These are phyloP conservation scores for Naegleria gruberi DNA, from an alignment of 208 protist species.

Conservation along the genomic window DNA sequence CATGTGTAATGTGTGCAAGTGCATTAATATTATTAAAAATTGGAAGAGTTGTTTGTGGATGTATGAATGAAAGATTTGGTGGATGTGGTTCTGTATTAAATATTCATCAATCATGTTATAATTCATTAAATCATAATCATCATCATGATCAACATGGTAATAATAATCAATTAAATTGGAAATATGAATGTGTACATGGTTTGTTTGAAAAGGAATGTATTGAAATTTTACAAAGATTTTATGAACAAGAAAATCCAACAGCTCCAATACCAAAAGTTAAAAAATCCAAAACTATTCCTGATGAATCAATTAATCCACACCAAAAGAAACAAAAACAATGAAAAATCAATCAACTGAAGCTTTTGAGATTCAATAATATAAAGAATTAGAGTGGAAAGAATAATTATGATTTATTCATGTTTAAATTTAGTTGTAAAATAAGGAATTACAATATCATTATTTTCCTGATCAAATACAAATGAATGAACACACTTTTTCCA, in stretches of 20 bases:
- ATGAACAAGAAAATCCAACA: too few species aligned
- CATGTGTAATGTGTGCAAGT: conserved; percentile 87
- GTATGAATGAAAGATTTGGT: conserved; percentile 82
- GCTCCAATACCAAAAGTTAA: too few species aligned
- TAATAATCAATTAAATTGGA: not conserved
- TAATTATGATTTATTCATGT: too few species aligned
- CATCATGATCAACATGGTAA: not conserved
- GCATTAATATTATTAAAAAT: conserved; percentile 67
- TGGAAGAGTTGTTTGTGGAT: conserved; percentile 72
- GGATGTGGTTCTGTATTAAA: conserved; percentile 76
- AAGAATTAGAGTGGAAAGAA: too few species aligned
- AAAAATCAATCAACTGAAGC: too few species aligned
- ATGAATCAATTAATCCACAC: too few species aligned
- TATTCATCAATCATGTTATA: conserved; percentile 53
- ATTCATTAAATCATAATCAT: not conserved
- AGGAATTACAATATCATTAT: too few species aligned
- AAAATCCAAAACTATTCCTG: too few species aligned
- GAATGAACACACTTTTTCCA: not conserved
- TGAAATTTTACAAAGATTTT: conserved; percentile 13
- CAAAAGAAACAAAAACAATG: too few species aligned
- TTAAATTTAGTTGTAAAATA: too few species aligned
- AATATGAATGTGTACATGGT: not conserved
- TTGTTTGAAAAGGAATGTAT: not conserved
- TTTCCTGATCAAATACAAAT: too few species aligned
- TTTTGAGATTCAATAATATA: too few species aligned